phyloP scores from a whole-genome alignment of 1,284 basidiomycete genomes.

The Ceratorhiza oryzae-sativae region DNA sequence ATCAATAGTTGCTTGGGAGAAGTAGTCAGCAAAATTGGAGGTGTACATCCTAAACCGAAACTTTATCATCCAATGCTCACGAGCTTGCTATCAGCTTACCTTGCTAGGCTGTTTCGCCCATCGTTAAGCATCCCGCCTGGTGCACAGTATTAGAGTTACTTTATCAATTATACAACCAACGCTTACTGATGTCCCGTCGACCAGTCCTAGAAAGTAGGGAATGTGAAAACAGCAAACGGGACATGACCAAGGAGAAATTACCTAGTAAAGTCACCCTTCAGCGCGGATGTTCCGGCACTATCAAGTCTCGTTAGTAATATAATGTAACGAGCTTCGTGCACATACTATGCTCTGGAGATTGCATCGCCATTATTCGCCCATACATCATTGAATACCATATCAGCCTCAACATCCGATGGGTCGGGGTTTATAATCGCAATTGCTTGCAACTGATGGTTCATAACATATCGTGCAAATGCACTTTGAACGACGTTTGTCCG shows the following conservation, averaged over 20 bases:
- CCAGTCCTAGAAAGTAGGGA: conserved; percentile 73
- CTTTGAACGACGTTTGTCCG: conserved; percentile 89
- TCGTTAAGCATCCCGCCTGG: conserved; percentile 84
- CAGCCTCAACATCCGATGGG: conserved; percentile 63
- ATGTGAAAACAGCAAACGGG: neutral
- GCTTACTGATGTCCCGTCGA: conserved; percentile 76
- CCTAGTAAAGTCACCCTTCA: conserved; percentile 98
- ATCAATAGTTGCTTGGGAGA: conserved; percentile 93
- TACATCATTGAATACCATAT: conserved; percentile 86
- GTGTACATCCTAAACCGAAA: conserved; percentile 70
- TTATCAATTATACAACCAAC: neutral
- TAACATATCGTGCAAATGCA: conserved; percentile 82
- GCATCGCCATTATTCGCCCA: conserved; percentile 97
- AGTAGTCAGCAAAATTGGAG: conserved; percentile 92
- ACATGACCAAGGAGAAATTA: conserved; percentile 47
- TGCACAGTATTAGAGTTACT: neutral
- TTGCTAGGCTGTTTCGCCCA: conserved; percentile 88
- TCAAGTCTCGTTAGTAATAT: conserved; percentile 1
- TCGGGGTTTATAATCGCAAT: conserved; percentile 68
- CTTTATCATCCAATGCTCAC: neutral
- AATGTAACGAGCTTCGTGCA: conserved; percentile 49
- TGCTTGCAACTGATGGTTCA: conserved; percentile 82
- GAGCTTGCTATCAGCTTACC: conserved; percentile 51
- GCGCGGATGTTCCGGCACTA: conserved; percentile 86
- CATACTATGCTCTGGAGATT: conserved; percentile 85